Base-by-base conservation (phyloP, 768 basidiomycete genomes). In the Pulveroboletus sp. region DNA sequence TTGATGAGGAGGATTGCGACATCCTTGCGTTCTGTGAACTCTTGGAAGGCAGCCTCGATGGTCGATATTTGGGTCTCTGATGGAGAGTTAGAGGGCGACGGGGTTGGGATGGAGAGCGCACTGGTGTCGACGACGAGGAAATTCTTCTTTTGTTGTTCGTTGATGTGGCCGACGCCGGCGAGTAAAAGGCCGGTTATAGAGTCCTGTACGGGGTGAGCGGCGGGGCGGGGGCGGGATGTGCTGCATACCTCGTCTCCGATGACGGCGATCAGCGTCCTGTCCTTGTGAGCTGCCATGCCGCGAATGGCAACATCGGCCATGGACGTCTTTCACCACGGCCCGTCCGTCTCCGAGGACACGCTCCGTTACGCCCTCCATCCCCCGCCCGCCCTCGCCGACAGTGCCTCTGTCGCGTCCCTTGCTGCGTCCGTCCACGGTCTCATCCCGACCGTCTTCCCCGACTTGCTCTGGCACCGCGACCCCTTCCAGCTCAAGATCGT, bases 1-100 rank as follows among this genome's bases (percentile, higher is more conserved):
- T 98, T 99, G 63, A 99, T 97, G 59, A 99, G 76, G 13, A 99
- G 73, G 57, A 99, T 97, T 37, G 94, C 96, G 45, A 98, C 85
- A 63, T 99, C 96, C 63, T 86, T 87, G 51, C 96, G 83, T 67
- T 92, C 83, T 2, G 93, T 97, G 70, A 89, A 97, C 52, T 96
- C 93, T 63, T 93, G 83, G 68, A 99, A 99, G 7, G 90, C 81
- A 22, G 83, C 78, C 68, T 99, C 96, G 57, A 99, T 94, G 5
- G 82, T 80, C 4, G 90, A 85, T 38, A 90, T 79, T 64, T 91
- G 87, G 3, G 96, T 99, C 70, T 95, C 95, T 97, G 56, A 14
- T 14, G 23, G 40, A 43, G 45, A 37, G 45, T 68, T 10, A 59
- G 51, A 17, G 45, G 32, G 47, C 38, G 35, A 20, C 10, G 23